Base-by-base conservation (phyloP, 352 stramenopile species). In the Albugo laibachii region DNA sequence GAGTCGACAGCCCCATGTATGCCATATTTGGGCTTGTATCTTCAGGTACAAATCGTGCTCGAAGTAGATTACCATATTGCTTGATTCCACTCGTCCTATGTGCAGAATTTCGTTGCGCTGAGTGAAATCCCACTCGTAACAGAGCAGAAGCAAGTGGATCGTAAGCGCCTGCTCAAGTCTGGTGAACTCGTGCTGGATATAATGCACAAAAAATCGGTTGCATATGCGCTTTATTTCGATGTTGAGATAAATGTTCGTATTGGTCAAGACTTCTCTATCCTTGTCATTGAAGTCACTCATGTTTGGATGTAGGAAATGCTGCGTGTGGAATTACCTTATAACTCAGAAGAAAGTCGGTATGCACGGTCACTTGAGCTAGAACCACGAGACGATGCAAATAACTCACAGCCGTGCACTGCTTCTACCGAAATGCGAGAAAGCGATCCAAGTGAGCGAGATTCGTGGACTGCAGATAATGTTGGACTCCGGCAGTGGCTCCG, bases 1-100 rank as follows among this genome's bases (percentile, higher is more conserved):
- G 75, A 68, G 38, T 62, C 69, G 6, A 45, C 58, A 6, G 85
- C 73, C 14, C 79, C 76, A 38, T 80, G 67, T 44, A 89, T 92
- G 76, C 79, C 79, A 36, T 92, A 89, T 54, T 78, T 89, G 18
- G 79, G 79, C 15, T 55, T 92, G 1, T 92, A 87, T 42, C 58
- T 92, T 21, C 79, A 92, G 71, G 77, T 85, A 50, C 27, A 45
- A 39, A 0, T 5, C 11, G 4, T 1, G 19, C 11, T 18, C 20
- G 1, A 43, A 15, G 11, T 15, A 41, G 24, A 48, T 36, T 3
- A 38, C 39, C n/a, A 12, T 43, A 48, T 27, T 16, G 45, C 2
- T 31, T 24, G 5, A 13, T 47, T 16, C 36, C 34, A 13, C 39
- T 1, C 13, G 6, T 24, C n/a, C 38, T 12, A 2, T 39, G 34